Evolutionary conservation across 306 rosid genomes (phyloP).

Genomic region (Morella rubra): DNA sequence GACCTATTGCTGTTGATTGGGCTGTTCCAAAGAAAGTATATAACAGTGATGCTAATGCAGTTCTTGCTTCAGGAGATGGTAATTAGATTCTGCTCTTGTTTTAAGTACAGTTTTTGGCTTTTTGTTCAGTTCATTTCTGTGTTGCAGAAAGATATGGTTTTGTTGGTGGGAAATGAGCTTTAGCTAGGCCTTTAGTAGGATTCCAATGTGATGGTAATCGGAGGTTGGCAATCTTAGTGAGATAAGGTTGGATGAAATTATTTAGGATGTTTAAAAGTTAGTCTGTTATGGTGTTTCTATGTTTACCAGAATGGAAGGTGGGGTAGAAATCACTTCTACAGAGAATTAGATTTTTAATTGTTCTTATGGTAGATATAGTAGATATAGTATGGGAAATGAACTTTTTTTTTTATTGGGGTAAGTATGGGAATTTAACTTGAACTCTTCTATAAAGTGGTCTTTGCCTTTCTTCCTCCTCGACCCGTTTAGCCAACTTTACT

Average conservation of each 20-base stretch:
- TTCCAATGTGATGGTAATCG: slow-evolving; percentile 1
- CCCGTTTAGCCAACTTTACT: neutral
- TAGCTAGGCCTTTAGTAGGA: neutral
- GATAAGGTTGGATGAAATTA: neutral
- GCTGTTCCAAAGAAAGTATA: slow-evolving; percentile 86
- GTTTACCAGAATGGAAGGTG: neutral
- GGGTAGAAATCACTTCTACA: neutral
- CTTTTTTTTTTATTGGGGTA: neutral
- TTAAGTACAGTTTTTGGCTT: neutral
- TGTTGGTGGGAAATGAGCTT: neutral
- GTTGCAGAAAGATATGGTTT: neutral
- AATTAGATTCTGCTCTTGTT: slow-evolving; percentile 18
- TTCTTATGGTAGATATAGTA: neutral
- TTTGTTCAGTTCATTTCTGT: slow-evolving; percentile 6
- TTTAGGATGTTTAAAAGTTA: neutral
- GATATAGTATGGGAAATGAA: neutral
- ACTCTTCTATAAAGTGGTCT: neutral
- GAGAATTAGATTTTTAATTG: neutral
- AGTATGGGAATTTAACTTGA: too few relatives aligned
- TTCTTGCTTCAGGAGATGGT: slow-evolving; percentile 64
- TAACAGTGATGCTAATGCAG: slow-evolving; percentile 40
- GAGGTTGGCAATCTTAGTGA: neutral
- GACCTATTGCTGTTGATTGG: slow-evolving; percentile 95
- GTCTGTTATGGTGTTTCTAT: neutral
- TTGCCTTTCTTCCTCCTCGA: neutral